Evolutionary conservation across 2,329 filamentous ascomycete genomes (phyloP).

Genomic region (Neofusicoccum laricinum): DNA sequence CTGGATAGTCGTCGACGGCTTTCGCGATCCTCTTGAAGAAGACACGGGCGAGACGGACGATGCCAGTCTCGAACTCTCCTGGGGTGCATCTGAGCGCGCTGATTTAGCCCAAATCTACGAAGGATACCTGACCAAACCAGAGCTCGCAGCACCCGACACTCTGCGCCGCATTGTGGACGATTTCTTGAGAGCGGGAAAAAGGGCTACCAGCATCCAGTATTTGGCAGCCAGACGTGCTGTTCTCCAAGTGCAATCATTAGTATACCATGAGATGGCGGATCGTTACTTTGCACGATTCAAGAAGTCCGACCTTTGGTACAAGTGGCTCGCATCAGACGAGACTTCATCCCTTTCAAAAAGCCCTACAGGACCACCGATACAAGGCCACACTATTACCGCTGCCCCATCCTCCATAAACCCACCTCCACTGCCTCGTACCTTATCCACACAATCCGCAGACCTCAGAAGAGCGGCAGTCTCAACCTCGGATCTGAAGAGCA

Average conservation of each 20-base stretch:
- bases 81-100: slow-evolving; percentile 79
- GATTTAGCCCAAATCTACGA: slow-evolving; percentile 92
- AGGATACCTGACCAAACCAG: slow-evolving; percentile 77
- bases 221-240: slow-evolving; percentile 78
- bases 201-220: slow-evolving; percentile 78
- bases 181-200: slow-evolving; percentile 75
- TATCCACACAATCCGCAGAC: slow-evolving; percentile 49
- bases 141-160: slow-evolving; percentile 71
- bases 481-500: slow-evolving; percentile 56
- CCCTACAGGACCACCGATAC: slow-evolving; percentile 11
- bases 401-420: slow-evolving; percentile 32
- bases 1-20: slow-evolving; percentile 96
- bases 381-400: not conserved
- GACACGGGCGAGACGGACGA: slow-evolving; percentile 70
- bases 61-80: slow-evolving; percentile 51
- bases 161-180: slow-evolving; percentile 68
- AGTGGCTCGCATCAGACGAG: slow-evolving; percentile 89
- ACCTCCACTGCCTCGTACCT: slow-evolving; percentile 41
- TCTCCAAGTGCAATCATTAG: slow-evolving; percentile 74
- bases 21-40: slow-evolving; percentile 89
- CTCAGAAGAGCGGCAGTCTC: slow-evolving; percentile 60
- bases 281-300: slow-evolving; percentile 83
- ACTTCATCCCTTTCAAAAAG: slow-evolving; percentile 35
- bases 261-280: slow-evolving; percentile 80
- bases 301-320: slow-evolving; percentile 91